Percentiles rank a stretch among this genome's conserved stretches.
Conservation (phyloP, 2,329 filamentous ascomycete genomes). For the Pseudogymnoascus sp. region DNA sequence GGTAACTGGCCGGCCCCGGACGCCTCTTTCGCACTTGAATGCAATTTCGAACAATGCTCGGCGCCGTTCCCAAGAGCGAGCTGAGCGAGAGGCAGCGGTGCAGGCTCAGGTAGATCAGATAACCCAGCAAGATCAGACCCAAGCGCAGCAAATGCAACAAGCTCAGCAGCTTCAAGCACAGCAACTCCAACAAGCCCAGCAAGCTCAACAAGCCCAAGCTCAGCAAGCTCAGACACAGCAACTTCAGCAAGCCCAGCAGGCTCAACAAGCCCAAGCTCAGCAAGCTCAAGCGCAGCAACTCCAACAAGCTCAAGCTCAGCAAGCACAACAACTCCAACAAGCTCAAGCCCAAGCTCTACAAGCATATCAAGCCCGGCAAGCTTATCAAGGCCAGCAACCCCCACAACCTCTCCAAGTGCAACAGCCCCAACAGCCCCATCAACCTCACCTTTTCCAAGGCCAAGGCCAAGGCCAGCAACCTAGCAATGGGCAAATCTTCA, state of each 20-base stretch:
- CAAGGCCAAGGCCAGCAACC: not conserved
- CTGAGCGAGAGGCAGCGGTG: not conserved
- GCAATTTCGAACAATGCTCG: not conserved
- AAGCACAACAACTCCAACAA: not conserved
- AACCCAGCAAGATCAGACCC: not conserved
- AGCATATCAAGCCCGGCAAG: not conserved
- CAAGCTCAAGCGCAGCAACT: not conserved
- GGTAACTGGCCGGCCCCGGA: not conserved
- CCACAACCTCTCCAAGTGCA: not conserved
- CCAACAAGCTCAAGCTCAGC: not conserved
- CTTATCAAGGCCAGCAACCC: not conserved
- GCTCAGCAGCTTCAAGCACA: not conserved
- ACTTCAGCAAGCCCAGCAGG: not conserved
- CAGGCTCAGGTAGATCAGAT: not conserved
- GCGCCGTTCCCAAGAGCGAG: conserved; percentile 6
- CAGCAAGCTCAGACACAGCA: not conserved
- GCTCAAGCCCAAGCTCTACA: not conserved
- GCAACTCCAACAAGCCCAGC: not conserved
- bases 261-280: not conserved
- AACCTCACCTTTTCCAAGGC: not conserved
- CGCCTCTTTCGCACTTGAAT: not conserved
- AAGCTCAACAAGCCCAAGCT: not conserved
- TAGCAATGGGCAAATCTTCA: not conserved
- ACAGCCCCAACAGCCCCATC: not conserved
- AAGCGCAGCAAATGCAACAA: not conserved